Evolutionary conservation across 2,329 filamentous ascomycete genomes (phyloP).

Genomic region (Fusarium redolens): DNA sequence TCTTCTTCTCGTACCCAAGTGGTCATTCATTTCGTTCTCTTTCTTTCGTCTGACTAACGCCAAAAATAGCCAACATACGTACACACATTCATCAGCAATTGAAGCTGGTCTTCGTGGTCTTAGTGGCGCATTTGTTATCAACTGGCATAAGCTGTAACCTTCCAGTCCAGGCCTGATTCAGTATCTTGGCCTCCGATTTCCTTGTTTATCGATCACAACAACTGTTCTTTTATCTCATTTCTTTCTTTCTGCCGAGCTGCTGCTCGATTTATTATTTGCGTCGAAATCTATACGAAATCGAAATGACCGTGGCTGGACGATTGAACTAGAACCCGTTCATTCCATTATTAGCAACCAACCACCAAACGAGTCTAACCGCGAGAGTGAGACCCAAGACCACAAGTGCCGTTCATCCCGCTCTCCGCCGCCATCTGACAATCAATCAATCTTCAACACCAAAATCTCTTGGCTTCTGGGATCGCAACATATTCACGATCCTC

Average conservation of each 20-base stretch:
- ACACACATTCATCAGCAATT: slow-evolving; percentile 18
- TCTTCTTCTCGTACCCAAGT: slow-evolving; percentile 30
- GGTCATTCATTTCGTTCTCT: slow-evolving; percentile 30
- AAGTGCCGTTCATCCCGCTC: slow-evolving; percentile 24
- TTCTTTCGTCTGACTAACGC: slow-evolving; percentile 24
- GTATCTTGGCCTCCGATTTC: slow-evolving; percentile 14
- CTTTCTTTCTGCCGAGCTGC: slow-evolving; percentile 30
- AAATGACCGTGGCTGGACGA: slow-evolving; percentile 37
- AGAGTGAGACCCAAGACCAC: slow-evolving; percentile 7
- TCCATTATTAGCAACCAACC: slow-evolving; percentile 36
- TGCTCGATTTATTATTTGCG: slow-evolving; percentile 16
- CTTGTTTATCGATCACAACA: slow-evolving; percentile 5
- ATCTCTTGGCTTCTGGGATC: slow-evolving; percentile 20
- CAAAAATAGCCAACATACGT: slow-evolving; percentile 19
- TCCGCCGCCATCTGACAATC: background rate
- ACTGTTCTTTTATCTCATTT: background rate
- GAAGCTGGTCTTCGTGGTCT: slow-evolving; percentile 42
- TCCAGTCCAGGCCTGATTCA: slow-evolving; percentile 9
- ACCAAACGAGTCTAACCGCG: slow-evolving; percentile 29
- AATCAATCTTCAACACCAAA: slow-evolving; percentile 19
- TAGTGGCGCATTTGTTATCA: slow-evolving; percentile 32
- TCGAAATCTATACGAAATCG: slow-evolving; percentile 32
- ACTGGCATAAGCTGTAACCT: slow-evolving; percentile 29
- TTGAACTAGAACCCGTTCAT: slow-evolving; percentile 31
- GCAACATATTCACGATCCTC: slow-evolving; percentile 49